phyloP scores from a whole-genome alignment of 768 basidiomycete species.

The Pleurotus pulmonarius region DNA sequence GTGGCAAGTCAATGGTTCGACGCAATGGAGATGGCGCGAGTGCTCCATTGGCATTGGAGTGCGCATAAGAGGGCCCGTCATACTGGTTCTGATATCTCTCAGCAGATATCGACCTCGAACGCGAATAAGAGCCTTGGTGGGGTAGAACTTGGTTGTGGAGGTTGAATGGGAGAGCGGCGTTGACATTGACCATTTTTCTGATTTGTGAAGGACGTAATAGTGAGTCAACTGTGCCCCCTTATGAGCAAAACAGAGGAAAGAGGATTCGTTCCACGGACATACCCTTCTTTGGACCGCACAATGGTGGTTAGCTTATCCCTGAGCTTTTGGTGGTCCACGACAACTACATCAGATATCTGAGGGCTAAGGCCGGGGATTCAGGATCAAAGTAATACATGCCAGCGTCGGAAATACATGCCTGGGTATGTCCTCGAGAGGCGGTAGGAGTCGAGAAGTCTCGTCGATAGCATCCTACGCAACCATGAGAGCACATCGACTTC shows the following conservation, averaged over 20 bases:
- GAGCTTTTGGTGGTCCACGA: slow-evolving; percentile 47
- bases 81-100: neutral
- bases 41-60: neutral
- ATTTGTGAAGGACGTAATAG: neutral
- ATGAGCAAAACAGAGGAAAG: neutral
- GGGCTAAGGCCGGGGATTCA: neutral
- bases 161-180: slow-evolving; percentile 58
- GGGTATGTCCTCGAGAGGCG: neutral
- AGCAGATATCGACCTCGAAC: slow-evolving; percentile 24
- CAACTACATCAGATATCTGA: neutral
- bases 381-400: neutral
- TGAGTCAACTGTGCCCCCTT: neutral
- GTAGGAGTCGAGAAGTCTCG: neutral
- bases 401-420: neutral
- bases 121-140: slow-evolving; percentile 15
- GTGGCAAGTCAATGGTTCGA: neutral
- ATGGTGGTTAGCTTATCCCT: slow-evolving; percentile 54
- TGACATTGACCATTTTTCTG: slow-evolving; percentile 72
- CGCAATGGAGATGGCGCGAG: neutral
- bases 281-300: slow-evolving; percentile 62
- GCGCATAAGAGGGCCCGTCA: too few species aligned
- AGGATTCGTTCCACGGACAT: slow-evolving; percentile 14
- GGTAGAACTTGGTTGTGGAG: slow-evolving; percentile 37
- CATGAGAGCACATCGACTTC: too few species aligned
- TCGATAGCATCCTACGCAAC: neutral